These are phyloP conservation scores for Huntiella moniliformis DNA, from an alignment of 2,329 filamentous ascomycete genomes.

Conservation along the genomic window DNA sequence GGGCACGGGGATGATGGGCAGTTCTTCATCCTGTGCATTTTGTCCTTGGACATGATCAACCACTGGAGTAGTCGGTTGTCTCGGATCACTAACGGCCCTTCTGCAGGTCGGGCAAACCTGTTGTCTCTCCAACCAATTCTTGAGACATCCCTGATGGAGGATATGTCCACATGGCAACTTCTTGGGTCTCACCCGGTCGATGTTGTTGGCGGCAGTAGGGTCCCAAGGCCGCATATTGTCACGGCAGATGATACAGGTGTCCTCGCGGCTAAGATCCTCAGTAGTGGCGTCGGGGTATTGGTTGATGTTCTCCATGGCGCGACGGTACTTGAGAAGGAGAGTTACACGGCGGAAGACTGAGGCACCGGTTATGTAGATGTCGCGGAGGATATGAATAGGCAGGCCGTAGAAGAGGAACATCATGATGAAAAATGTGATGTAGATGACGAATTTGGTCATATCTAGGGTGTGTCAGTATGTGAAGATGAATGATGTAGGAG, in stretches of 20 bases:
- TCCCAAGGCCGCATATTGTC: conserved; percentile 85
- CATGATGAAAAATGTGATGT: conserved; percentile 81
- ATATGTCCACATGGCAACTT: conserved; percentile 95
- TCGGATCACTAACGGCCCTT: conserved; percentile 47
- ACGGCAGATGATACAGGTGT: conserved; percentile 93
- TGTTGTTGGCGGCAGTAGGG: conserved; percentile 38
- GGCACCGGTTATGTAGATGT: conserved; percentile 82
- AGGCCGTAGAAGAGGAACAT: conserved; percentile 86
- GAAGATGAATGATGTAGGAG: not conserved
- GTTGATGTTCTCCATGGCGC: conserved; percentile 88
- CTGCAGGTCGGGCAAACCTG: conserved; percentile 94
- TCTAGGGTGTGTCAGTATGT: conserved; percentile 30
- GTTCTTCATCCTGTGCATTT: no score
- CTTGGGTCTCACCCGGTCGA: conserved; percentile 76
- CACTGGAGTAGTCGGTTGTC: conserved; percentile 9
- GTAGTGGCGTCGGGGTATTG: conserved; percentile 77
- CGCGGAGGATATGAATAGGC: conserved; percentile 89
- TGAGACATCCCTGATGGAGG: conserved; percentile 79
- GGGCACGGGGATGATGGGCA: no score
- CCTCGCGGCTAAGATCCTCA: conserved; percentile 68
- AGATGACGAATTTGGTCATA: conserved; percentile 77
- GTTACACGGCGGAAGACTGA: conserved; percentile 82
- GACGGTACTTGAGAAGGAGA: conserved; percentile 75
- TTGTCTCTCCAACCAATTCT: conserved; percentile 92
- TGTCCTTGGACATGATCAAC: no score